Evolutionary conservation across 2,329 filamentous ascomycete species (phyloP).

Genomic region (Neurospora sp.): DNA sequence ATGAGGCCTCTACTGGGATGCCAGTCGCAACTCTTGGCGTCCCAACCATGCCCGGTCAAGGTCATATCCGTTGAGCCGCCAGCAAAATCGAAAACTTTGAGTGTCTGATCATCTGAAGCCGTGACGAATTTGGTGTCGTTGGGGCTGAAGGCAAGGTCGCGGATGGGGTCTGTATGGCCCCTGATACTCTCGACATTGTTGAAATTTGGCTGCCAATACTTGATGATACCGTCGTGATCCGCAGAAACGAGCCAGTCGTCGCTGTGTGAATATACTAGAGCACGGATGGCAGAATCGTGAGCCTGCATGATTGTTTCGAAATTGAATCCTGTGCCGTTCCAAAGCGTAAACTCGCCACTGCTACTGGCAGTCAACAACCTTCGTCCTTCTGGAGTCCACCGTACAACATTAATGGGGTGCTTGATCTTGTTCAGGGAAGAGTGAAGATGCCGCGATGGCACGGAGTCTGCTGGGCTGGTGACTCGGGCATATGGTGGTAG

Average conservation of each 20-base stretch:
- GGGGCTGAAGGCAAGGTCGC: conserved; percentile 87
- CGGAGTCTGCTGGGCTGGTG: conserved; percentile 69
- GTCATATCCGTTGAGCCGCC: conserved; percentile 73
- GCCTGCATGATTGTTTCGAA: conserved; percentile 99
- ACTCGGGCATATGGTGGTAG: conserved; percentile 71
- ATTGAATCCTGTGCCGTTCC: conserved; percentile 98
- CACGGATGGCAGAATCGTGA: conserved; percentile 79
- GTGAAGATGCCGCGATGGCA: conserved; percentile 91
- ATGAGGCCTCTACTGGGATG: conserved; percentile 90
- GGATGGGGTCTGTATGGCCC: conserved; percentile 80
- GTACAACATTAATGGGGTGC: conserved; percentile 91
- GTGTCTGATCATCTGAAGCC: conserved; percentile 82
- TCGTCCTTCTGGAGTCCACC: conserved; percentile 94
- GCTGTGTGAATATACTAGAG: conserved; percentile 81
- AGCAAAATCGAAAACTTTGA: conserved; percentile 96
- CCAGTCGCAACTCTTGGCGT: conserved; percentile 95
- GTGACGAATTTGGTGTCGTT: conserved; percentile 95
- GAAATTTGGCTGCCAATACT: conserved; percentile 99
- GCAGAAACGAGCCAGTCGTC: conserved; percentile 96
- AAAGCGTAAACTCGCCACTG: conserved; percentile 94
- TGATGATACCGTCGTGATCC: conserved; percentile 89
- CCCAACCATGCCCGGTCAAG: conserved; percentile 92
- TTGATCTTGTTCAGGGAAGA: conserved; percentile 98
- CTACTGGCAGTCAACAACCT: conserved; percentile 86
- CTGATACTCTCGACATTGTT: conserved; percentile 96